Conservation (phyloP, 208 protist species). For the Trypanosoma melophagium region DNA sequence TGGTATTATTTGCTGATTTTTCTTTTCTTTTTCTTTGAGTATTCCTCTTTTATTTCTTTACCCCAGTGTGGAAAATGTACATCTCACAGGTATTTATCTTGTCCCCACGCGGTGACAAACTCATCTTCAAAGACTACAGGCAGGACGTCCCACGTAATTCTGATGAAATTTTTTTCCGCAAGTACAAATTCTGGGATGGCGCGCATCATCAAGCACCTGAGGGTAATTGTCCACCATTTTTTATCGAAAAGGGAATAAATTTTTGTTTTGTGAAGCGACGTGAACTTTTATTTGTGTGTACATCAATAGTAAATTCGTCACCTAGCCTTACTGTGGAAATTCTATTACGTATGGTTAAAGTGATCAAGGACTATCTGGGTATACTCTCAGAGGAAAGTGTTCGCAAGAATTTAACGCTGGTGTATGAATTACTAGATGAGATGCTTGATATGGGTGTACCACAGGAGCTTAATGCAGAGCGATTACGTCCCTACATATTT, state of each 20-base stretch:
- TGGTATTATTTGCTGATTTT: background rate
- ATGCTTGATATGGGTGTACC: conserved; percentile 84
- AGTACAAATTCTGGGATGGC: conserved; percentile 66
- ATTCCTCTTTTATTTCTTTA: conserved; percentile 16
- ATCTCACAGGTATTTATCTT: conserved; percentile 88
- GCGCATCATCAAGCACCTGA: conserved; percentile 38
- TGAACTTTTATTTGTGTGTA: conserved; percentile 83
- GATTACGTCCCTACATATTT: conserved; percentile 78
- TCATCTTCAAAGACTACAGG: conserved; percentile 84
- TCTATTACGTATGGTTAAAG: conserved; percentile 52
- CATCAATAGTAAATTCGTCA: conserved; percentile 72
- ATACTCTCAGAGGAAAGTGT: conserved; percentile 86
- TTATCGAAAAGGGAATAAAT: conserved; percentile 72
- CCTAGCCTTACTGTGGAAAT: conserved; percentile 75
- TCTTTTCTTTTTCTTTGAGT: background rate
- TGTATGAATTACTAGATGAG: conserved; percentile 94
- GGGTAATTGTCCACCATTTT: conserved; percentile 61
- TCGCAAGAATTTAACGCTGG: conserved; percentile 84
- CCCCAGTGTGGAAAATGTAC: conserved; percentile 22
- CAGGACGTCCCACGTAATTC: conserved; percentile 58
- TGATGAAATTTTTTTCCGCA: conserved; percentile 86
- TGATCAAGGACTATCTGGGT: conserved; percentile 89
- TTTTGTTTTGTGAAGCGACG: conserved; percentile 74
- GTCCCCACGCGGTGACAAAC: conserved; percentile 75
- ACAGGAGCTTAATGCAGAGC: conserved; percentile 75